A percentile compares a stretch with the other conserved stretches of the same genome.
phyloP scores from a whole-genome alignment of 2,329 filamentous ascomycete genomes.

The Penicillium sp. region DNA sequence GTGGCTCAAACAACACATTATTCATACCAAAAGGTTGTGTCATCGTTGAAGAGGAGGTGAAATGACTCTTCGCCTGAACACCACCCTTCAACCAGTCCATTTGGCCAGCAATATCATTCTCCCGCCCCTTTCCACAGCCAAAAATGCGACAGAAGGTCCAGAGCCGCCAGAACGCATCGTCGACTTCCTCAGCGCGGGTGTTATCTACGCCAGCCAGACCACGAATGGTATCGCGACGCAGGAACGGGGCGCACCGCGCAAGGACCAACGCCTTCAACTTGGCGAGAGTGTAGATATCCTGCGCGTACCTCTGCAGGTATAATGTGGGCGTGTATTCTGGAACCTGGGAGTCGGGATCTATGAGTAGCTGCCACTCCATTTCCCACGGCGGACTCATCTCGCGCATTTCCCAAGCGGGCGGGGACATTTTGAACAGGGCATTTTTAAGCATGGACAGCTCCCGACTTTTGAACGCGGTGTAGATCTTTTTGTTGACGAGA shows the following conservation, averaged over 20 bases:
- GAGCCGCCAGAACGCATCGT: conserved; percentile 63
- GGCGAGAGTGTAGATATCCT: conserved; percentile 54
- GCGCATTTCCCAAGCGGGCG: conserved; percentile 59
- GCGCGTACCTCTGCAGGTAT: conserved; percentile 53
- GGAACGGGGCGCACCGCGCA: conserved; percentile 54
- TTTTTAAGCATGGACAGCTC: conserved; percentile 55
- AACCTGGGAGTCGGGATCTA: conserved; percentile 47
- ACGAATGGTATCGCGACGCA: conserved; percentile 55
- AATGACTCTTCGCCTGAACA: conserved; percentile 47
- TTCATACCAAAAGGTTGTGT: conserved; percentile 52
- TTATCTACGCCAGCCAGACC: conserved; percentile 52
- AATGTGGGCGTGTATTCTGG: conserved; percentile 54
- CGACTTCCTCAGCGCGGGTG: conserved; percentile 51
- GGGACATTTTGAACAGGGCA: conserved; percentile 53
- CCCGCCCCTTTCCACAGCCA: conserved; percentile 56
- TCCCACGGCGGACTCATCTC: conserved; percentile 56
- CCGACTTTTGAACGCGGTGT: conserved; percentile 56
- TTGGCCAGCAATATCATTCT: conserved; percentile 59
- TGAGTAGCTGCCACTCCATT: conserved; percentile 39
- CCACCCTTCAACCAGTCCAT: conserved; percentile 64
- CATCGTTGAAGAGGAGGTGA: conserved; percentile 43
- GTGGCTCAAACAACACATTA: conserved; percentile 55
- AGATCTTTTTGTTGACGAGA: conserved; percentile 56
- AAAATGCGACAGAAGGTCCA: conserved; percentile 67
- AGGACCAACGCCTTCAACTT: conserved; percentile 57